Percentiles rank a stretch among this genome's conserved stretches.
Evolutionary conservation across 192 early-diverging fungal species (phyloP).

Genomic region (Spizellomyces punctatus): DNA sequence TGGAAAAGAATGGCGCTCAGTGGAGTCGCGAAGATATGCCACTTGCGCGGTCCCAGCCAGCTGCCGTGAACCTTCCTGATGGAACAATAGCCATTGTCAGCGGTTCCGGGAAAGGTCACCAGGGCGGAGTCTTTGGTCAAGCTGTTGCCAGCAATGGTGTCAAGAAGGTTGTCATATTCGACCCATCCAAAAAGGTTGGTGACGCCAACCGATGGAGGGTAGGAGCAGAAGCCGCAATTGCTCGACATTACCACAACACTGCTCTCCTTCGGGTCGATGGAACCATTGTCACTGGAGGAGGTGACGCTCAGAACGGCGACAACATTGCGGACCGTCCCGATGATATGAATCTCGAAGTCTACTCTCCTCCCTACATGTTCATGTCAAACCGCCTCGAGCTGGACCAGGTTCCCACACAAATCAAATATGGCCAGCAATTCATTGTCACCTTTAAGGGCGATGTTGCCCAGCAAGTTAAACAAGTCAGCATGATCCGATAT

Average conservation of each 20-base stretch:
- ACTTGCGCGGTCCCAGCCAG: constrained; percentile 14
- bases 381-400: constrained; percentile 36
- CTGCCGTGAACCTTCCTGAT: constrained; percentile 29
- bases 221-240: constrained; percentile 12
- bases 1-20: constrained; percentile 28
- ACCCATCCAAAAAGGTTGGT: constrained; percentile 22
- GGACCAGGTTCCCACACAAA: not conserved
- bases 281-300: constrained; percentile 46
- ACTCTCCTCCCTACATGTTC: constrained; percentile 27
- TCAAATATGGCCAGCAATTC: constrained; percentile 21
- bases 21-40: constrained; percentile 38
- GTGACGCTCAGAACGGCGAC: constrained; percentile 44
- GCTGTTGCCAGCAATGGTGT: constrained; percentile 17
- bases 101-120: constrained; percentile 24
- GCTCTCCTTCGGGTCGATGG: constrained; percentile 40
- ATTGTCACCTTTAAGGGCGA: constrained; percentile 19
- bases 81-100: constrained; percentile 19
- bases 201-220: constrained; percentile 11
- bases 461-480: constrained; percentile 5
- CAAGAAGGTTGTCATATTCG: constrained; percentile 36
- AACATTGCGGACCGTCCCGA: constrained; percentile 9
- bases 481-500: constrained; percentile 33
- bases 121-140: constrained; percentile 24
- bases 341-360: constrained; percentile 20
- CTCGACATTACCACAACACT: constrained; percentile 35